Evolutionary conservation across 2,329 filamentous ascomycete species (phyloP).

Genomic region (Fusarium poae): DNA sequence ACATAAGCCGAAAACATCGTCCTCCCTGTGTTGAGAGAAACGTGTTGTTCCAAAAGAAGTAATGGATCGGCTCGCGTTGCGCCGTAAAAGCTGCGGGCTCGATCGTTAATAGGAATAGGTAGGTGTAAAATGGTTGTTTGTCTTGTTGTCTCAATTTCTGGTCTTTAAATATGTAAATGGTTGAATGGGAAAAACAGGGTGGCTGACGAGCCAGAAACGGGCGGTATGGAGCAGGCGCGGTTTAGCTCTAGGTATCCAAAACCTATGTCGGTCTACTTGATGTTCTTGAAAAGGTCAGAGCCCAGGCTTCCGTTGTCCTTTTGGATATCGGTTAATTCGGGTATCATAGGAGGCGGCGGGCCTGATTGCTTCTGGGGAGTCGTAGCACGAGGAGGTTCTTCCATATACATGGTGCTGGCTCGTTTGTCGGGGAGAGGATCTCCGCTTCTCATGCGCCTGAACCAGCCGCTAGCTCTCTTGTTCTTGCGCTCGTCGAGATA

Average conservation of each 20-base stretch:
- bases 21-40: constrained; percentile 31
- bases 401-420: constrained; percentile 57
- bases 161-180: constrained; percentile 45
- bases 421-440: constrained; percentile 55
- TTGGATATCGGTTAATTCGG: constrained; percentile 67
- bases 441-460: constrained; percentile 64
- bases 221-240: constrained; percentile 7
- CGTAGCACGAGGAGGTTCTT: constrained; percentile 51
- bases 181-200: constrained; percentile 36
- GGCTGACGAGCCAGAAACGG: constrained; percentile 30
- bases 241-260: constrained; percentile 18
- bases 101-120: constrained; percentile 40
- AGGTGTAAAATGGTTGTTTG: constrained; percentile 24
- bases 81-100: constrained; percentile 42
- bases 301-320: constrained; percentile 63
- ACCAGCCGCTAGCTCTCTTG: constrained; percentile 71
- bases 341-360: constrained; percentile 72
- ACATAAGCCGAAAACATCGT: constrained; percentile 32
- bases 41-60: constrained; percentile 32
- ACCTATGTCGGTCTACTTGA: constrained; percentile 59
- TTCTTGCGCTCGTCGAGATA: constrained; percentile 66
- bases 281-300: constrained; percentile 69
- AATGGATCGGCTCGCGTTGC: constrained; percentile 37
- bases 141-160: constrained; percentile 42
- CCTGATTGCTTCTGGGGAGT: constrained; percentile 56